Evolutionary conservation across 179 eudicot species (phyloP).

Genomic region (Drosera spatulata): DNA sequence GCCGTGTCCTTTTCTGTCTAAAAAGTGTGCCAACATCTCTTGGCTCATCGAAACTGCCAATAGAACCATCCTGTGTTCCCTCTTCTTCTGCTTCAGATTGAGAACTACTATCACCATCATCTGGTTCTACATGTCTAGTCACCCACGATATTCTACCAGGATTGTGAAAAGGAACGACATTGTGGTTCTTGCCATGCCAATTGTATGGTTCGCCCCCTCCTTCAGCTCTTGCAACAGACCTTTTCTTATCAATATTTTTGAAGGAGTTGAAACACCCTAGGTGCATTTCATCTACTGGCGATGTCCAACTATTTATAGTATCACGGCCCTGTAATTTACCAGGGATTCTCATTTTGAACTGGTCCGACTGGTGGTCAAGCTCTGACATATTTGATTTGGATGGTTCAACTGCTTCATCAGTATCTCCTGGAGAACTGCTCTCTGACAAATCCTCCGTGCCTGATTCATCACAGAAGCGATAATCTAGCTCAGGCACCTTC

Average conservation of each 20-base stretch:
- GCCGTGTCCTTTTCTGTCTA: slow-evolving; percentile 19
- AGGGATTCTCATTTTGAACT: slow-evolving; percentile 4
- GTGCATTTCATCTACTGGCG: slow-evolving; percentile 3
- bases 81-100: neutral
- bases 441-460: slow-evolving; percentile 25
- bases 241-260: neutral
- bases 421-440: slow-evolving; percentile 21
- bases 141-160: neutral
- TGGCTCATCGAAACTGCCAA: neutral
- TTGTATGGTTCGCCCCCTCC: neutral
- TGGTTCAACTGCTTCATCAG: slow-evolving; percentile 18
- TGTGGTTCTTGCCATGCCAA: neutral
- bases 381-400: slow-evolving; percentile 15
- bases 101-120: slow-evolving; percentile 1
- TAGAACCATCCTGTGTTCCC: neutral
- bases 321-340: slow-evolving; percentile 6
- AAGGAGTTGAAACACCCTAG: neutral
- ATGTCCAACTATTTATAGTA: neutral
- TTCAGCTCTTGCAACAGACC: neutral
- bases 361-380: slow-evolving; percentile 15
- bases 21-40: slow-evolving; percentile 5
- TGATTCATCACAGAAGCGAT: slow-evolving; percentile 28
- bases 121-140: neutral
- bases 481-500: slow-evolving; percentile 34
- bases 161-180: neutral